Base-by-base conservation (phyloP, 179 eudicot species). In the Spinacia oleracea region DNA sequence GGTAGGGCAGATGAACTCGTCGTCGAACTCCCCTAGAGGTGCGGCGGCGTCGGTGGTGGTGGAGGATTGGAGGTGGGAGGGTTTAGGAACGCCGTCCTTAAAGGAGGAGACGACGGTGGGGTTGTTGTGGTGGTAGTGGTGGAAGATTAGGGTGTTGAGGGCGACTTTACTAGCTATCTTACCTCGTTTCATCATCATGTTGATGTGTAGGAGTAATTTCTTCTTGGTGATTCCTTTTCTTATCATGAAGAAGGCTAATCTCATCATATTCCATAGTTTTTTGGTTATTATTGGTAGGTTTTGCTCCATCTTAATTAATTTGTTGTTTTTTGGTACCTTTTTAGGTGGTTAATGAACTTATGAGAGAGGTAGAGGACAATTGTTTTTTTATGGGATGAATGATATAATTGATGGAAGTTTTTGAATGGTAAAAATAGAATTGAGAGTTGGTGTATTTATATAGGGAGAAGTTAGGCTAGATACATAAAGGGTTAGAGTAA, bases 1-100 rank as follows among this genome's bases (percentile, higher is more conserved):
- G 80, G 77, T 80, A 63, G 73, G 80, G 69, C 85, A 85, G 29
- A 83, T 85, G 51, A 85, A 77, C 75, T 85, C 87, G 75, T 63
- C 79, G 53, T 85, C 87, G 21, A n/a, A 71, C n/a, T n/a, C n/a
- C n/a, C n/a, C n/a, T n/a, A n/a, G n/a, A n/a, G n/a, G n/a, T n/a
- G n/a, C n/a, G n/a, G n/a, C 53, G 16, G 2, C 75, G 63, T n/a
- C 53, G 42, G 34, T 38, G 6, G 43, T 14, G 65, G 3, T 2
- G 9, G 81, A 74, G 9, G 81, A 74, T 32, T 43, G 11, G 9
- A 14, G 70, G 77, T 23, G 75, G 75, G 58, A 9, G 18, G 58
- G 58, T 53, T 53, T 21, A 53, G n/a, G 21, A 6, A 18, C 42
- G 8, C 14, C 71, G 9, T 5, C 48, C 51, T 20, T 73, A 69